Evolutionary conservation across 2,329 filamentous ascomycete species (phyloP), one percentile per base, ranked within the genome.

Genomic region (Ramularia collo-cygni): DNA sequence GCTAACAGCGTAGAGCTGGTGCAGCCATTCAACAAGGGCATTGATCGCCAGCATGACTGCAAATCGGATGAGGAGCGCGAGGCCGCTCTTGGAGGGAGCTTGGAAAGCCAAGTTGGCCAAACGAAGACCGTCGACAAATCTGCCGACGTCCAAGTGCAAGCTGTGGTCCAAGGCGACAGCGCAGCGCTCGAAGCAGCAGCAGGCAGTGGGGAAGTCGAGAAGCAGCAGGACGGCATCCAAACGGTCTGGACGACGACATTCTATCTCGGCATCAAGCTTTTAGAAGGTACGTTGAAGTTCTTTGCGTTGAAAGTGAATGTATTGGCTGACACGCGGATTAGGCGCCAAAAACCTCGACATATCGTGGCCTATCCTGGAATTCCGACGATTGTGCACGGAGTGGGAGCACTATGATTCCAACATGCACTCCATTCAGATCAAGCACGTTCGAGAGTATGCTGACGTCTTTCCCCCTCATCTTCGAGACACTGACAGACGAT

Each of bases 1-100:
- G 83, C 81, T 12, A 64, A 64, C 24, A 58, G 54, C 35, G 87
- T 96, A 50, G 79, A 81, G 26, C 70, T 95, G 16, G 89, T 92
- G 1, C 87, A 92, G 53, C 85, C 89, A 0, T 98, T 89, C 70
- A 90, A 87, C 55, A 95, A 96, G 62, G 86, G 85, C 3, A 94
- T 93, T 59, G 85, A 94, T 53, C 79, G 92, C 46, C 72, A 79
- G 3, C 89, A 96, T 64, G 71, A 72, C 32, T 90, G 79, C 60
- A 68, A 69, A 42, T 73, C 65, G 28, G 76, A 80, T 29, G 69
- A 77, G 31, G 75, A 85, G 49, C 67, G 79, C 29, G 73, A 79
- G 16, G 70, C 73, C 38, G 75, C 81, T 18, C 72, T 79, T 28
- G 74, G 75, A 51, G 81, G 81, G 19, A 76, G 70, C 31, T 69